These are phyloP conservation scores for Apocynum venetum DNA, from an alignment of 257 asterid genomes.

Conservation along the genomic window DNA sequence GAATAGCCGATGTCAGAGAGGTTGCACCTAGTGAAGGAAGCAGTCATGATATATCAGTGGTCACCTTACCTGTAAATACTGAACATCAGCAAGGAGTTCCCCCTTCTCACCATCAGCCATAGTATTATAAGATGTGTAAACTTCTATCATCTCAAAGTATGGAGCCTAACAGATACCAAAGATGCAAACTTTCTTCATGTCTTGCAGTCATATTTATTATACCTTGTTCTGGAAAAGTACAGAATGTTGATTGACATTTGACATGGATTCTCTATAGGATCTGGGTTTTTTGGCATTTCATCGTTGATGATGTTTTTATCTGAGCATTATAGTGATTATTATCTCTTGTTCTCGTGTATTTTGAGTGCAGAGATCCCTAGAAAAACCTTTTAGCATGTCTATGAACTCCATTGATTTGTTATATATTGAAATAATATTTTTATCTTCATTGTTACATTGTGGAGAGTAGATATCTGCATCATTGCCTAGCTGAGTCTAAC, in stretches of 20 bases:
- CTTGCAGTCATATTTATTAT: background rate
- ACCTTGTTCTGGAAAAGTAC: background rate
- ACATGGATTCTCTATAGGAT: background rate
- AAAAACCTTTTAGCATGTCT: background rate
- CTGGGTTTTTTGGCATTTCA: background rate
- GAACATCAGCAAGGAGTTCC: conserved; percentile 49
- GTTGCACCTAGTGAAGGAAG: conserved; percentile 54
- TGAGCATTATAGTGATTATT: background rate
- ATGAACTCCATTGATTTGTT: background rate
- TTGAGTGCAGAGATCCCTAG: background rate
- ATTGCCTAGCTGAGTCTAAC: too few species aligned
- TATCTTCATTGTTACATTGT: background rate
- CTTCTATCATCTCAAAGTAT: background rate
- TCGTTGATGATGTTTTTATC: background rate
- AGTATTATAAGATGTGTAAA: conserved; percentile 4
- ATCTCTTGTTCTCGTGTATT: background rate
- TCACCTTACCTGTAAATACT: conserved; percentile 43
- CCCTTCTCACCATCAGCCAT: conserved; percentile 61
- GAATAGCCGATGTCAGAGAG: conserved; percentile 85
- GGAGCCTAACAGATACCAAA: background rate
- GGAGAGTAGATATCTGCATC: background rate
- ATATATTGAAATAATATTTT: background rate
- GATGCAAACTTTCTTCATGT: background rate
- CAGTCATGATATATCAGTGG: conserved; percentile 80
- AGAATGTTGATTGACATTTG: background rate